phyloP scores from a whole-genome alignment of 2,329 filamentous ascomycete genomes.

The Calonectria ilicicola region DNA sequence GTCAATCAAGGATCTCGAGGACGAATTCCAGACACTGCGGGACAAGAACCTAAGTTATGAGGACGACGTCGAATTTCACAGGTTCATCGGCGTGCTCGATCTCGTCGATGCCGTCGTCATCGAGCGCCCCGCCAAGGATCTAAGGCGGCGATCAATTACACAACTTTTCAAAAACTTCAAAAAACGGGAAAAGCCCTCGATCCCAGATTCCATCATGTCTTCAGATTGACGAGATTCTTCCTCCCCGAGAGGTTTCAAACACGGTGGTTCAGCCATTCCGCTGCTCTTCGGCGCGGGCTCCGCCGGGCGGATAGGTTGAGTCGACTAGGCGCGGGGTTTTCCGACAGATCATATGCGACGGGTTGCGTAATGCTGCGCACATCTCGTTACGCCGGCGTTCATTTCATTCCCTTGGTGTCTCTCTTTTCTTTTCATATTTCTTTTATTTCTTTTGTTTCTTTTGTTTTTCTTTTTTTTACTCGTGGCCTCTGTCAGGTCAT shows the following conservation, averaged over 20 bases:
- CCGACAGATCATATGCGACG: background rate
- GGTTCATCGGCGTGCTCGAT: slow-evolving; percentile 41
- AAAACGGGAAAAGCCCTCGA: slow-evolving; percentile 30
- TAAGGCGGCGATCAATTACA: slow-evolving; percentile 34
- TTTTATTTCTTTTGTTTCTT: background rate
- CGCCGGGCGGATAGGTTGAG: background rate
- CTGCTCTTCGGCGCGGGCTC: background rate
- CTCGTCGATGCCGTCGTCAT: slow-evolving; percentile 39
- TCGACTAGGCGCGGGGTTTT: background rate
- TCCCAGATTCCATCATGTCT: slow-evolving; percentile 18
- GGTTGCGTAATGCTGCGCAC: background rate
- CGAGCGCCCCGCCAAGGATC: slow-evolving; percentile 25
- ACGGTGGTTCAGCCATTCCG: background rate
- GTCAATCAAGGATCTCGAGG: slow-evolving; percentile 34
- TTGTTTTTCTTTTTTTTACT: background rate
- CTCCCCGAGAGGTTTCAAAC: background rate
- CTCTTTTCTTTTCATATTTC: background rate
- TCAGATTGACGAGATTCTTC: slow-evolving; percentile 4
- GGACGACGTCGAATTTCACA: slow-evolving; percentile 41
- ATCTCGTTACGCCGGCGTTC: background rate
- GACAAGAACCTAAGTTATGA: slow-evolving; percentile 40
- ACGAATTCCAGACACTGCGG: slow-evolving; percentile 38
- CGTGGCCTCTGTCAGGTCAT: background rate
- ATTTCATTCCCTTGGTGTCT: background rate
- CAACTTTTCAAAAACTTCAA: slow-evolving; percentile 34